phyloP scores from a whole-genome alignment of 2,329 filamentous ascomycete genomes.

The Claviceps sp. region DNA sequence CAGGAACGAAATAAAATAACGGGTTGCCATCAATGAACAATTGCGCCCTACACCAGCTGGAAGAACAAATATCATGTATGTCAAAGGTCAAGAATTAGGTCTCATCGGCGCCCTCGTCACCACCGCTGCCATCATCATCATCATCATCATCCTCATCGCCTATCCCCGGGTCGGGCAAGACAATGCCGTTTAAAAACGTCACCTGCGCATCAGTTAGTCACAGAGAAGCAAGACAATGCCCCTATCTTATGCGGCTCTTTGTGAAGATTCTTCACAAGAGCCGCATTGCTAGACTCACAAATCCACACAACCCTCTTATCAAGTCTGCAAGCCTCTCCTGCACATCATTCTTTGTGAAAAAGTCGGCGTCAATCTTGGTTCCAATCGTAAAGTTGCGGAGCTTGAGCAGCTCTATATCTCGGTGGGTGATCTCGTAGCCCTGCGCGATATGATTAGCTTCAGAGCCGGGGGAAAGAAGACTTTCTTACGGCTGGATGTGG shows the following conservation, averaged over 20 bases:
- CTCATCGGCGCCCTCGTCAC: slow-evolving; percentile 16
- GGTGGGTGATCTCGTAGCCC: slow-evolving; percentile 63
- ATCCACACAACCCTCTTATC: slow-evolving; percentile 57
- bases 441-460: slow-evolving; percentile 19
- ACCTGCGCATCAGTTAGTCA: slow-evolving; percentile 31
- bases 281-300: slow-evolving; percentile 38
- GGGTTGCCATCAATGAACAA: too few relatives aligned
- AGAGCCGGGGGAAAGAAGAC: neutral
- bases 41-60: too few relatives aligned
- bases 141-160: slow-evolving; percentile 29
- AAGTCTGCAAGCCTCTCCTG: slow-evolving; percentile 53
- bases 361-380: slow-evolving; percentile 49
- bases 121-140: slow-evolving; percentile 27
- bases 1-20: too few relatives aligned
- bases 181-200: slow-evolving; percentile 56
- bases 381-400: slow-evolving; percentile 67
- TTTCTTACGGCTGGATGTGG: neutral
- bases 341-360: slow-evolving; percentile 48
- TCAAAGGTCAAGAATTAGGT: neutral
- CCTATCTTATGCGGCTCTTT: too few relatives aligned
- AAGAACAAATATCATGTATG: slow-evolving; percentile 19
- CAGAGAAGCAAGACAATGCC: neutral
- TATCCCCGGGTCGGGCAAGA: slow-evolving; percentile 52
- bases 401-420: slow-evolving; percentile 68
- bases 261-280: neutral